A percentile compares a stretch with the other conserved stretches of the same genome.
Evolutionary conservation across 768 basidiomycete species (phyloP).

Genomic region (Tylopilus sp.): DNA sequence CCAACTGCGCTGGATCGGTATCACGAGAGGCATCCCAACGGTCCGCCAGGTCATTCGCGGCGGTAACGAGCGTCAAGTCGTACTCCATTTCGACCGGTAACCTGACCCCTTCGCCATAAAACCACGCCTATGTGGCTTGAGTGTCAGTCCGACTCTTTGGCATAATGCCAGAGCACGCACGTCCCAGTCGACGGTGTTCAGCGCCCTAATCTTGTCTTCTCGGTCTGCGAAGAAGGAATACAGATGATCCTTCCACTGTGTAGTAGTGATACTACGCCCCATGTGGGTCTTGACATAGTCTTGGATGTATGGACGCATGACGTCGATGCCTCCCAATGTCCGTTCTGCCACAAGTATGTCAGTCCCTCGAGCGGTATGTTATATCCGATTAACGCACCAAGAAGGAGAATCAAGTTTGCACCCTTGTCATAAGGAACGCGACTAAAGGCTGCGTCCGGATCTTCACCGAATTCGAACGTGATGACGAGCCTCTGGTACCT

Average conservation of each 20-base stretch:
- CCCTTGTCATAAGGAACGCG: conserved; percentile 88
- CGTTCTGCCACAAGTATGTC: conserved; percentile 35
- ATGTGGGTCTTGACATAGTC: conserved; percentile 55
- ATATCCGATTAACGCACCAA: conserved; percentile 46
- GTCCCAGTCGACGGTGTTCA: conserved; percentile 57
- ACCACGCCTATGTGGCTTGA: conserved; percentile 46
- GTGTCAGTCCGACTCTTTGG: not conserved
- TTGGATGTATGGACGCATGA: conserved; percentile 53
- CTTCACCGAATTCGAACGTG: conserved; percentile 67
- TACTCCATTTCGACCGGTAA: conserved; percentile 51
- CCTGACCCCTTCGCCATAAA: conserved; percentile 51
- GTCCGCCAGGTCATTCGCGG: conserved; percentile 50
- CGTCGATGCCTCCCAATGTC: conserved; percentile 52
- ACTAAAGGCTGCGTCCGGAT: conserved; percentile 75
- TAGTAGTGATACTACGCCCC: conserved; percentile 54
- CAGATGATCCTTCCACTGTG: conserved; percentile 56
- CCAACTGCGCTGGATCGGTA: conserved; percentile 30
- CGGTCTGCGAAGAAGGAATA: conserved; percentile 47
- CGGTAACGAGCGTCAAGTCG: conserved; percentile 49
- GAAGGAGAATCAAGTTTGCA: conserved; percentile 78
- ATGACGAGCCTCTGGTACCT: conserved; percentile 79
- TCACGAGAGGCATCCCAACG: conserved; percentile 49
- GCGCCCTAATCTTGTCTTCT: conserved; percentile 42
- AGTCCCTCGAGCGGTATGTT: not conserved
- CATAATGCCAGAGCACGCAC: conserved; percentile 31